A percentile compares a stretch with the other conserved stretches of the same genome.
phyloP scores from a whole-genome alignment of 2,329 filamentous ascomycete species.

The Clathrospora elynae region DNA sequence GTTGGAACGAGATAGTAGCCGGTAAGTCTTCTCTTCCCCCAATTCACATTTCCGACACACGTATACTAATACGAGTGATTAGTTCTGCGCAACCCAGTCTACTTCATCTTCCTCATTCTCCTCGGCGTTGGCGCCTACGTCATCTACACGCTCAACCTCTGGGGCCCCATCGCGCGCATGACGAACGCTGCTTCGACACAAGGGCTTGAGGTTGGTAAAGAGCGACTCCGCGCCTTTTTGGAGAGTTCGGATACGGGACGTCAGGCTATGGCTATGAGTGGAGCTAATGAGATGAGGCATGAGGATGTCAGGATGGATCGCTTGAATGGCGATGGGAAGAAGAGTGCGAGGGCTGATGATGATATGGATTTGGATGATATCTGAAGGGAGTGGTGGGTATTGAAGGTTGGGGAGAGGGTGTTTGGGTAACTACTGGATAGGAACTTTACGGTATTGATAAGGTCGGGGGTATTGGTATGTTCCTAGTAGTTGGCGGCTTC shows the following conservation, averaged over 20 bases:
- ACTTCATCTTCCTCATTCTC: slow-evolving; percentile 87
- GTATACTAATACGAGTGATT: slow-evolving; percentile 22
- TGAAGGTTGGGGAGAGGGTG: not conserved
- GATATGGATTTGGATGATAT: slow-evolving; percentile 47
- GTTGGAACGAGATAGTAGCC: slow-evolving; percentile 98
- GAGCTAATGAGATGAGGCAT: slow-evolving; percentile 17
- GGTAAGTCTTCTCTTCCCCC: slow-evolving; percentile 64
- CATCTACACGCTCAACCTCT: slow-evolving; percentile 90
- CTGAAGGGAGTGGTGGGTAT: slow-evolving; percentile 20
- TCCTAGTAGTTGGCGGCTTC: slow-evolving; percentile 6
- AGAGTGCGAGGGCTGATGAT: slow-evolving; percentile 36
- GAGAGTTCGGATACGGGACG: slow-evolving; percentile 84
- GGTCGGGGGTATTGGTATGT: slow-evolving; percentile 4
- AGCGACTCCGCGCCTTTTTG: slow-evolving; percentile 86
- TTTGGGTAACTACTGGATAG: not conserved
- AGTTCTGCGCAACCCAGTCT: slow-evolving; percentile 93
- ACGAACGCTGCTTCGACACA: slow-evolving; percentile 84
- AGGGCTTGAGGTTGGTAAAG: slow-evolving; percentile 88
- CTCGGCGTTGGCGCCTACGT: slow-evolving; percentile 79
- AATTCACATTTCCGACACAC: not conserved
- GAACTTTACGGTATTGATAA: slow-evolving; percentile 3
- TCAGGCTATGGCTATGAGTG: slow-evolving; percentile 75
- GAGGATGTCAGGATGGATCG: slow-evolving; percentile 46
- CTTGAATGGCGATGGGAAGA: slow-evolving; percentile 52
- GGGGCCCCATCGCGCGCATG: slow-evolving; percentile 96